These are phyloP conservation scores for Ulmus americana DNA, from an alignment of 331 rosid species.

Conservation along the genomic window DNA sequence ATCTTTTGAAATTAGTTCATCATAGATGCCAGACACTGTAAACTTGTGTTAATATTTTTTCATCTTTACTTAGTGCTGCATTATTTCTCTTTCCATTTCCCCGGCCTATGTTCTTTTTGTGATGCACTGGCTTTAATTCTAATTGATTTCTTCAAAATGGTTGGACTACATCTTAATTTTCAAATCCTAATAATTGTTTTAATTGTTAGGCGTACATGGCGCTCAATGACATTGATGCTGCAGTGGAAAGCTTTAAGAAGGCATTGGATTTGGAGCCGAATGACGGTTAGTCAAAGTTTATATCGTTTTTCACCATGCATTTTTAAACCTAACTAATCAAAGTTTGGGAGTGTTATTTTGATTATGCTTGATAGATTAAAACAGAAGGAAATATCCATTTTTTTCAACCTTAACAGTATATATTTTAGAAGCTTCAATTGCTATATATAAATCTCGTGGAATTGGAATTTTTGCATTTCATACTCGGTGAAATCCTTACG, in stretches of 20 bases:
- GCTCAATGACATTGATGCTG: constrained; percentile 79
- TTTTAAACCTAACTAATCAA: background rate
- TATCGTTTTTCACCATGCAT: background rate
- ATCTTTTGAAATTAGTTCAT: background rate
- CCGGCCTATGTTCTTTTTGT: too few species aligned
- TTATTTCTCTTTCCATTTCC: background rate
- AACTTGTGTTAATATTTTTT: background rate
- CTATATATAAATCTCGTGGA: background rate
- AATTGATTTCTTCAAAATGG: constrained; percentile 5
- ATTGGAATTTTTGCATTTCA: background rate
- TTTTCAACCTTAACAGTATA: too few species aligned
- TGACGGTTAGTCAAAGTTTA: constrained; percentile 48
- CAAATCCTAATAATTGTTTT: constrained; percentile 11
- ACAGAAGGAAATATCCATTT: too few species aligned
- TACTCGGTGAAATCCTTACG: background rate
- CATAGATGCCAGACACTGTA: background rate
- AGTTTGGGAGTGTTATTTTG: background rate
- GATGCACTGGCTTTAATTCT: background rate
- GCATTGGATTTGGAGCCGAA: constrained; percentile 77
- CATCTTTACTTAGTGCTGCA: background rate
- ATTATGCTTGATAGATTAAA: background rate
- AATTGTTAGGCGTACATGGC: constrained; percentile 65
- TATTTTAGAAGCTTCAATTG: too few species aligned
- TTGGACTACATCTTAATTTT: constrained; percentile 4
- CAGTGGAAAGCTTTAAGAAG: constrained; percentile 71